Evolutionary conservation across 805 yeast genomes (phyloP), one percentile per base, ranked within the genome.

Genomic region (Kluyveromyces aestuarii): DNA sequence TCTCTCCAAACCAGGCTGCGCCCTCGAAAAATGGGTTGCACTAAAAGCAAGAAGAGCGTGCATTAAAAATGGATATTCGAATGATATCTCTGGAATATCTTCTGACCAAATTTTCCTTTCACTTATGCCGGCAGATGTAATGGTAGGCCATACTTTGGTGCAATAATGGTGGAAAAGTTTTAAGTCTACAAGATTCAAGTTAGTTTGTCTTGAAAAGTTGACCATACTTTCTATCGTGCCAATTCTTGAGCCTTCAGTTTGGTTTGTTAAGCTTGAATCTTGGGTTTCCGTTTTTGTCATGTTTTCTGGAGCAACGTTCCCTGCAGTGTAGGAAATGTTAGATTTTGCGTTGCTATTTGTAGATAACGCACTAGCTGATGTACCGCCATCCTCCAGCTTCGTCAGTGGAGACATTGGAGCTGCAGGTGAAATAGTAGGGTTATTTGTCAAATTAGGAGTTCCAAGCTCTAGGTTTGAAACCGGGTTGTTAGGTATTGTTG

Each of bases 1-100:
- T 59, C 83, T 84, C 58, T 85, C 93, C 52, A 84, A 72, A 0
- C 90, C 87, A 42, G 80, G 73, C 55, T 83, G 87, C 2, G 84
- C 80, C 52, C 95, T 70, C 6, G 93, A 81, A 45, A 90, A 68
- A 68, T 91, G 97, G 0, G 97, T 87, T 1, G 97, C 97, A 49
- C 95, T 82, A 59, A 91, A 87, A 25, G 96, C 96, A 47, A 91
- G 71, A 13, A 91, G 74, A 1, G 95, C 82, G 62, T 91, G 97
- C 96, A 91, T 88, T 55, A 91, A 71, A 59, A 87, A 89, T 14
- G 96, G 96, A 62, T 82, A 83, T 48, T 82, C 79, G 67, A 90
- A 88, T 6, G 97, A 96, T 50, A 90, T 71, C 70, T 82, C 79
- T 0, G 96, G 96, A 21, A 91, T 88, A 56, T 87, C 95, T 46